Evolutionary conservation across 352 stramenopile species (phyloP).

Genomic region (Blastocystis sp.): DNA sequence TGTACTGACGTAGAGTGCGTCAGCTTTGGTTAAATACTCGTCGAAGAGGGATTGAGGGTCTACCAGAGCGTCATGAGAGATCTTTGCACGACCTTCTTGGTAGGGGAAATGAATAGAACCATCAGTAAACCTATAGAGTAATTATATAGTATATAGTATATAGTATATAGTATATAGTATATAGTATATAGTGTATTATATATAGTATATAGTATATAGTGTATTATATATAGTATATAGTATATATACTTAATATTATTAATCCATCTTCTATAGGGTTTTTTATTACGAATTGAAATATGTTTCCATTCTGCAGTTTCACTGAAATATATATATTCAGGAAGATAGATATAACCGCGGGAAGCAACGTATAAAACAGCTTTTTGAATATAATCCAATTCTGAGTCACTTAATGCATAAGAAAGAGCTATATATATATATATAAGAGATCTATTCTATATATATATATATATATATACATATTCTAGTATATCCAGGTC

Average conservation of each 20-base stretch:
- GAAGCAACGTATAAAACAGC: slow-evolving; percentile 72
- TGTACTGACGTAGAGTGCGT: too few relatives aligned
- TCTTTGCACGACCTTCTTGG: too few relatives aligned
- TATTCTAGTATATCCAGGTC: slow-evolving; percentile 73
- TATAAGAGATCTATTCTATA: slow-evolving; percentile 46
- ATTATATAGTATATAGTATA: too few relatives aligned
- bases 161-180: too few relatives aligned
- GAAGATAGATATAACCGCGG: slow-evolving; percentile 71
- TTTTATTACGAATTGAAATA: slow-evolving; percentile 50
- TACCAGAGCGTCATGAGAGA: too few relatives aligned
- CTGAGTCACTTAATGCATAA: slow-evolving; percentile 47
- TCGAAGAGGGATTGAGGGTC: too few relatives aligned
- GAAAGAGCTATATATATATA: slow-evolving; percentile 12
- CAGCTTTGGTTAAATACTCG: too few relatives aligned
- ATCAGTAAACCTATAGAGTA: too few relatives aligned
- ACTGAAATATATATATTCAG: slow-evolving; percentile 75
- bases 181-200: too few relatives aligned
- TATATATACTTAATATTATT: slow-evolving; percentile 20
- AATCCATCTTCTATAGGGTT: slow-evolving; percentile 47
- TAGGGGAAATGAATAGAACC: too few relatives aligned
- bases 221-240: too few relatives aligned
- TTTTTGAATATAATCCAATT: slow-evolving; percentile 73
- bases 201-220: too few relatives aligned
- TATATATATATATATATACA: slow-evolving; percentile 55
- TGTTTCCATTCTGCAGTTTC: slow-evolving; percentile 74